Percentiles rank a stretch among this genome's conserved stretches.
phyloP scores from a whole-genome alignment of 768 basidiomycete species.

The Podaxis pistillaris region DNA sequence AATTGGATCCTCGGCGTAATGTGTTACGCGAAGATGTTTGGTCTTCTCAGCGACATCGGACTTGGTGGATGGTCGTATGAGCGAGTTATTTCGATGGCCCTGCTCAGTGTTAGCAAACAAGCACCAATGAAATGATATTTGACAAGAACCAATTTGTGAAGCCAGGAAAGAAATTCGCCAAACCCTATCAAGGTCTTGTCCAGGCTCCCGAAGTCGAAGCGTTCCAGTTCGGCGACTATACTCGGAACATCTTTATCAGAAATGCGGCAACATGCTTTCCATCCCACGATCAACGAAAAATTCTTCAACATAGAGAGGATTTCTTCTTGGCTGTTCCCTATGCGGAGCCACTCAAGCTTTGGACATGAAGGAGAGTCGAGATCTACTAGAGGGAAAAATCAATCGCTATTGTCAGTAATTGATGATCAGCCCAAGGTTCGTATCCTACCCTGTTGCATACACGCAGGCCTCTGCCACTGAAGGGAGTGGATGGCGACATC shows the following conservation, averaged over 20 bases:
- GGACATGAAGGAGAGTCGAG: not conserved
- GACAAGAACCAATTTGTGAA: not conserved
- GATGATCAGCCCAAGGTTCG: not conserved
- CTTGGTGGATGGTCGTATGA: not conserved
- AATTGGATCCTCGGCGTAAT: no score
- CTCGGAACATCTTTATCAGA: not conserved
- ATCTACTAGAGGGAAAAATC: not conserved
- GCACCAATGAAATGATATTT: not conserved
- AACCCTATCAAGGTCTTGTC: not conserved
- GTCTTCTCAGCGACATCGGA: no score
- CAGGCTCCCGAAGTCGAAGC: not conserved
- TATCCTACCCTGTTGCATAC: not conserved
- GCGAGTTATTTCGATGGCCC: not conserved
- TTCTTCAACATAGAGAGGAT: not conserved
- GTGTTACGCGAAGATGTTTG: no score
- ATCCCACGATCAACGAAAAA: not conserved
- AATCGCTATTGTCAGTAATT: not conserved
- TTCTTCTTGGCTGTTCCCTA: not conserved
- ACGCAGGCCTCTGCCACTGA: not conserved
- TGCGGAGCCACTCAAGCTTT: not conserved
- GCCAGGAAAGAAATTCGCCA: not conserved
- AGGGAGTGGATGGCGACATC: not conserved
- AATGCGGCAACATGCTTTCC: not conserved
- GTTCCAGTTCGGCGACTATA: not conserved
- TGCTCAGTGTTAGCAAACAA: not conserved